Base-by-base conservation (phyloP, 2,329 filamentous ascomycete species). In the Trichocomaceae sp. region DNA sequence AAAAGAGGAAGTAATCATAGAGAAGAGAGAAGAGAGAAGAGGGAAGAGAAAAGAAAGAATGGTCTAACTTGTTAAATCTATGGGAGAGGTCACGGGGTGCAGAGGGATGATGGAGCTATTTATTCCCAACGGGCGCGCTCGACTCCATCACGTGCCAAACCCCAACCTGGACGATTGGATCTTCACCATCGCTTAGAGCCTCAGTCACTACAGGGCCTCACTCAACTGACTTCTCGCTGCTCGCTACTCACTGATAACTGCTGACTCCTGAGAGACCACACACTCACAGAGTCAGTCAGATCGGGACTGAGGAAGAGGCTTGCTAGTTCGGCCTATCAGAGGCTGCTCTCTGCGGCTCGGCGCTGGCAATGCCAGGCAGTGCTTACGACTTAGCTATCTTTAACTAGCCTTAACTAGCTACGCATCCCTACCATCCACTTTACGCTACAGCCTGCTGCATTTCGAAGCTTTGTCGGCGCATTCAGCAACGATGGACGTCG, bases 401-500 rank as follows among this genome's bases (percentile, higher is more conserved):
- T 20, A 17, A 4, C 23, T 26, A 8, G 23, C n/a, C n/a, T n/a
- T n/a, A n/a, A n/a, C n/a, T n/a, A n/a, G n/a, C n/a, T n/a, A n/a
- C n/a, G n/a, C n/a, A n/a, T n/a, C n/a, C n/a, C n/a, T 8, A 10
- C 39, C 39, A 12, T 42, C 39, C 10, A 19, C 39, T 12, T 12
- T 20, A 22, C 19, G 19, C 39, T 42, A n/a, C 12, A 15, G 22
- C 19, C 10, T n/a, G n/a, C n/a, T n/a, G n/a, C n/a, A n/a, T n/a
- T 31, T 15, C 29, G 10, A 20, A n/a, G 31, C 31, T 35, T 13
- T 35, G 12, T 17, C 35, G 37, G 33, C 35, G 48, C 54, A 20
- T 35, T 41, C 19, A 51, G 26, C 63, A 72, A 77, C 61, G 64
- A 99, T 99, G 93, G 93, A 99, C 69, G 85, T 97, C 66, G 88